Evolutionary conservation across 2,329 filamentous ascomycete genomes (phyloP), one percentile per base, ranked within the genome.

Genomic region (Acrodontium crateriforme): DNA sequence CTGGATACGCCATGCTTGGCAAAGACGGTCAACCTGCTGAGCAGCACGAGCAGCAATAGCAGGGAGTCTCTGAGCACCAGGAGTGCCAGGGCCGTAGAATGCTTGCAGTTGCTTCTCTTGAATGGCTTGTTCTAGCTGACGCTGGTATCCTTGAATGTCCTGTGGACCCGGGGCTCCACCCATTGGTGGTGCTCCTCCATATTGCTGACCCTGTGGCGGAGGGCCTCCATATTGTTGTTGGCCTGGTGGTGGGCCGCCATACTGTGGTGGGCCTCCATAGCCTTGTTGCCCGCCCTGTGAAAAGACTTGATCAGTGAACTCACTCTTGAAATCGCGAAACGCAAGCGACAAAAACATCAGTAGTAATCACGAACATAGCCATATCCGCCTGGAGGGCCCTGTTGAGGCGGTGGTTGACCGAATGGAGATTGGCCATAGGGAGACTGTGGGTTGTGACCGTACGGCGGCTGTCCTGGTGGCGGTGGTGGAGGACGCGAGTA

Each of bases 51-150:
- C 47, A 4, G 65, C 65, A 30, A 69, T 66, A 36, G 64, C 59
- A 16, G 44, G 45, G 3, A 51, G 30, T 12, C 34, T 37, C 30
- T 68, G 62, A 13, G 67, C 43, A 14, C 53, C 45, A 2, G 60
- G 63, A 27, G 60, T 63, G 35, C 64, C 62, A 6, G 65, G 67
- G 2, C 68, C 69, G 42, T 71, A 73, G 53, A 74, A 72, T 28
- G 44, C 47, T 36, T 73, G 64, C 8, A 76, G 54, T 9, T 60
- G 52, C 49, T 73, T 74, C 54, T 75, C 69, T 43, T 70, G 67
- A 39, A 76, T 66, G 4, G 64, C 64, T 19, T 52, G 49, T 38
- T 67, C 57, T 24, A 75, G 52, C 9, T 69, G 52, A 38, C 69
- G 62, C 49, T 69, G 67, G 53, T 73, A 74, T 8, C 59, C 63